Base-by-base conservation (phyloP, 1,284 basidiomycete species). In the Malassezia psittaci region DNA sequence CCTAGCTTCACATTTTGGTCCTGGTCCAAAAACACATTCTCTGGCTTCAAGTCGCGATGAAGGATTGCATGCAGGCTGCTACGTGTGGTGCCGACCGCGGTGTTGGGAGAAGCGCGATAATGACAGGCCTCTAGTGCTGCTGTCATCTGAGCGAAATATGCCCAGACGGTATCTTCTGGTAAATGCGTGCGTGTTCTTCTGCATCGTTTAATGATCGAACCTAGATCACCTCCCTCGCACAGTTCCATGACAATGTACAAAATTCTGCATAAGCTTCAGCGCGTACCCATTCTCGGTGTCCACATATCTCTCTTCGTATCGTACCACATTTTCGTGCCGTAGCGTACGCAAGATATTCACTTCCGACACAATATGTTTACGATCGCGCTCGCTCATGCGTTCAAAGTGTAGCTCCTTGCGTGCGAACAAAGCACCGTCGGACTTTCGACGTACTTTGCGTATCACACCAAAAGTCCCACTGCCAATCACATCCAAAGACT, bases 401-500 rank as follows among this genome's bases (percentile, higher is more conserved):
- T 89, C 88, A 76, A 94, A 96, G 76, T 94, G 90, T 65, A 98
- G 83, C 75, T 96, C 89, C 74, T 96, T 96, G 40, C 90, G 79
- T 0, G 91, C 93, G 66, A 91, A 86, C 44, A 90, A 78, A 86
- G 89, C 72, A 46, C 88, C 88, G 76, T 96, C 93, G 7, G 81
- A 77, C 72, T 87, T 86, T 64, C 91, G 79, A 61, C 83, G 80
- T 16, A 96, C 90, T 78, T 93, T 94, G 60, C 88, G 84, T 66
- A 96, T 96, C 63, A 93, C 86, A 1, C 93, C 91, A 78, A 96
- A 98, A 10, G 87, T 88, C n/a, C 91, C 91, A 65, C 90, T 93
- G 7, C 93, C 91, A 52, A 98, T 93, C 59, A 93, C 81, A 64
- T 90, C 88, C 47, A 91, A 79, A 5, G 88, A 79, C 62, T 91